Conservation (phyloP, 371 early-diverging fungal genomes). For the Mucor plumbeus region DNA sequence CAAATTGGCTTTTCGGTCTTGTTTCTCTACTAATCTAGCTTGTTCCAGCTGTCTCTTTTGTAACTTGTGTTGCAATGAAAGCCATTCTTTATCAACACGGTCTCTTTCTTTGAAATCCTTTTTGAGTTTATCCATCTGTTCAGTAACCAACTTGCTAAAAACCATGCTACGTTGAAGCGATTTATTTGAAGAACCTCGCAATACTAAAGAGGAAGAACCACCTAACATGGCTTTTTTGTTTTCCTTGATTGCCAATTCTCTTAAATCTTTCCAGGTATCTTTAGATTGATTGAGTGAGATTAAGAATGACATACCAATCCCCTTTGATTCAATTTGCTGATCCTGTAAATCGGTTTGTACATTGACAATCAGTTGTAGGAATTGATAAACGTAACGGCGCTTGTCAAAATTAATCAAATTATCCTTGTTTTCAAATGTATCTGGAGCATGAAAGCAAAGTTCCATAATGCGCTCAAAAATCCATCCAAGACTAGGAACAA, state of each 20-base stretch:
- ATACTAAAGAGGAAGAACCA: slow-evolving; percentile 25
- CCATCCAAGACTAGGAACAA: slow-evolving; percentile 62
- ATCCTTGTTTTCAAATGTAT: slow-evolving; percentile 47
- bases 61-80: slow-evolving; percentile 67
- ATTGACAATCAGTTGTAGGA: slow-evolving; percentile 61
- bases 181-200: slow-evolving; percentile 31
- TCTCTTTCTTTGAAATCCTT: slow-evolving; percentile 77
- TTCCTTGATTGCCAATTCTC: slow-evolving; percentile 46
- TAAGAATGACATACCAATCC: slow-evolving; percentile 26
- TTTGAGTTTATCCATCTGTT: slow-evolving; percentile 73
- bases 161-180: slow-evolving; percentile 23
- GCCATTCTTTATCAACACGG: slow-evolving; percentile 70
- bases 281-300: slow-evolving; percentile 30
- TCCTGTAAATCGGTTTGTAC: slow-evolving; percentile 41
- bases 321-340: slow-evolving; percentile 14
- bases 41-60: slow-evolving; percentile 76
- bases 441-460: slow-evolving; percentile 37
- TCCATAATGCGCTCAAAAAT: slow-evolving; percentile 57
- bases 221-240: slow-evolving; percentile 31
- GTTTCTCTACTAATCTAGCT: slow-evolving; percentile 66
- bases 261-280: slow-evolving; percentile 41
- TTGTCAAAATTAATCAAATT: slow-evolving; percentile 74
- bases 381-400: slow-evolving; percentile 66
- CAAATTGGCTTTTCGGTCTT: slow-evolving; percentile 32
- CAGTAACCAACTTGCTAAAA: slow-evolving; percentile 64